These are phyloP conservation scores for Tuber aestivum DNA, from an alignment of 495 filamentous ascomycete species.

Conservation along the genomic window DNA sequence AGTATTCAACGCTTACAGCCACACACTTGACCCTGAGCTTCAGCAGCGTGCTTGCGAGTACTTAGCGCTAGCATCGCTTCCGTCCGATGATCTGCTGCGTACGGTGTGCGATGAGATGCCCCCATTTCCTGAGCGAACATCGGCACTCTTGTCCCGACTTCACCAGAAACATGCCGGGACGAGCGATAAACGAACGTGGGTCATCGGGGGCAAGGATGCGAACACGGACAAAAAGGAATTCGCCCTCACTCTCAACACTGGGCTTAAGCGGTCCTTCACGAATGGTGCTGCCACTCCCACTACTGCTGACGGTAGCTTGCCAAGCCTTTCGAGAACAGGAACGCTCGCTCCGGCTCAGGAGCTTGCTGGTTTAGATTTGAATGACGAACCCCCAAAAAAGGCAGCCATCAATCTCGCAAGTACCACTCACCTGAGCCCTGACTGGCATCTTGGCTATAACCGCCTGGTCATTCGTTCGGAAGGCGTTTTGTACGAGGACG, in stretches of 20 bases:
- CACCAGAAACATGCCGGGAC: conserved; percentile 88
- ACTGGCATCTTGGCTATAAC: conserved; percentile 90
- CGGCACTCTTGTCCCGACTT: conserved; percentile 81
- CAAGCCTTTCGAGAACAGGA: conserved; percentile 43
- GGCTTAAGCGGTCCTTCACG: conserved; percentile 77
- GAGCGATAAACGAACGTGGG: conserved; percentile 92
- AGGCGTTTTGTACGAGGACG: conserved; percentile 90
- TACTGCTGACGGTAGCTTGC: conserved; percentile 52
- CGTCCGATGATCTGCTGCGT: conserved; percentile 84
- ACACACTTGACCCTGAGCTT: conserved; percentile 88
- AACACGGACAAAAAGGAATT: conserved; percentile 76
- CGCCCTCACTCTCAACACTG: conserved; percentile 71
- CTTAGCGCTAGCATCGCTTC: conserved; percentile 73
- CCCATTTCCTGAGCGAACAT: conserved; percentile 90
- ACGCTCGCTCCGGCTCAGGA: conserved; percentile 49
- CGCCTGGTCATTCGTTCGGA: conserved; percentile 70
- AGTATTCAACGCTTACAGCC: conserved; percentile 86
- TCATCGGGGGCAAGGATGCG: conserved; percentile 88
- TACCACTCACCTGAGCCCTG: conserved; percentile 83
- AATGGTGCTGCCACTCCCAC: conserved; percentile 45
- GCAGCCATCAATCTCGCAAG: conserved; percentile 76
- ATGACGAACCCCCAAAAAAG: conserved; percentile 52
- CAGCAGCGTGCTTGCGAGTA: conserved; percentile 98
- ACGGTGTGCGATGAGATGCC: conserved; percentile 99
- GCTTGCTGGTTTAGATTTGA: conserved; percentile 76